phyloP scores from a whole-genome alignment of 2,329 filamentous ascomycete species.

The Sporothrix luriei region DNA sequence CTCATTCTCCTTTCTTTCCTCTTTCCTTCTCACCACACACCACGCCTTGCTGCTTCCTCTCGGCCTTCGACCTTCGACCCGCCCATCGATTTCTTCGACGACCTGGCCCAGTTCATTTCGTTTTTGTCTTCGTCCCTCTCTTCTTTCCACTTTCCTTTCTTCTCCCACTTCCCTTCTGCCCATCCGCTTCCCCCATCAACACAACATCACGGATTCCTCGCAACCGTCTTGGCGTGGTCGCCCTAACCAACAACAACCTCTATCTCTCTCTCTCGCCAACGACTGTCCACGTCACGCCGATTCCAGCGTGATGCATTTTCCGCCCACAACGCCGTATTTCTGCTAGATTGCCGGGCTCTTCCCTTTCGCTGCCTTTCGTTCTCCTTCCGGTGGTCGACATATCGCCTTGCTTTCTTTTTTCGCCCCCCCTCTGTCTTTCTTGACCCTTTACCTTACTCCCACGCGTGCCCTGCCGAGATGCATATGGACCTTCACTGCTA shows the following conservation, averaged over 20 bases:
- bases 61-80: constrained; percentile 14
- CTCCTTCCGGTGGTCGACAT: not conserved
- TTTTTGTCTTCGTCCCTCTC: not conserved
- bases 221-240: not conserved
- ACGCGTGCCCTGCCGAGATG: not conserved
- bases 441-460: not conserved
- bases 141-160: not conserved
- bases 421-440: constrained; percentile 20
- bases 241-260: not conserved
- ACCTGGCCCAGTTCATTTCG: constrained; percentile 5
- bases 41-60: not conserved
- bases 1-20: constrained; percentile 21
- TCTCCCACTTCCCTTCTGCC: not conserved
- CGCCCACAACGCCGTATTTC: constrained; percentile 5
- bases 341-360: constrained; percentile 5
- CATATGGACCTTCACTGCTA: constrained; percentile 18
- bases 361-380: constrained; percentile 2
- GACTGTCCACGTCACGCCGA: constrained; percentile 17
- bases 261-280: not conserved
- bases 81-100: constrained; percentile 8
- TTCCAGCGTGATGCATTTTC: constrained; percentile 27
- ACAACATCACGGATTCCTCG: not conserved
- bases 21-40: not conserved
- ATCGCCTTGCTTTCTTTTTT: not conserved
- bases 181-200: not conserved